Percentiles rank a stretch among this genome's conserved stretches.
Conservation (phyloP, 208 protist species). For the Leishmania turanica region DNA sequence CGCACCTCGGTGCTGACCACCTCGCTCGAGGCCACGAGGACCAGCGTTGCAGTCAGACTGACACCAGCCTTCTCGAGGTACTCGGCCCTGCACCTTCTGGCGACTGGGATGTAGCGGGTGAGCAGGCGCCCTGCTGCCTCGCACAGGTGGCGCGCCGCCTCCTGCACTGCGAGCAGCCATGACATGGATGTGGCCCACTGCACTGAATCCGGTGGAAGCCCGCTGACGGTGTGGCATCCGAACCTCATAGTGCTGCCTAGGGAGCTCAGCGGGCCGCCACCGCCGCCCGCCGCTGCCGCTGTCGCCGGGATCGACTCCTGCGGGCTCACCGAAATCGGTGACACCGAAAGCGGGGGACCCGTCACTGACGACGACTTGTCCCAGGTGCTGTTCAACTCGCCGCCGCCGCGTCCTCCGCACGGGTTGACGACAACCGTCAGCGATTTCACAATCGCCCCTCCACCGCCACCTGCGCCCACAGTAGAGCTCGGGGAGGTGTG, state of each 20-base stretch:
- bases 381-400: slow-evolving; percentile 1
- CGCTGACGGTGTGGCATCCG: not conserved
- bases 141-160: slow-evolving; percentile 54
- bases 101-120: slow-evolving; percentile 35
- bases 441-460: not conserved
- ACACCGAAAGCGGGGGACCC: not conserved
- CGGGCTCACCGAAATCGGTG: not conserved
- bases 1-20: slow-evolving; percentile 20
- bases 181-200: slow-evolving; percentile 19
- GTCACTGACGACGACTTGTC: not conserved
- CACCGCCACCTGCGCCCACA: not conserved
- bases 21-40: slow-evolving; percentile 48
- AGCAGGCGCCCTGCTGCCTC: slow-evolving; percentile 52
- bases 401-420: not conserved
- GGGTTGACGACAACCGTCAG: not conserved
- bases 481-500: not conserved
- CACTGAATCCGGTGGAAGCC: not conserved
- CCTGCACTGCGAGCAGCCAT: slow-evolving; percentile 40
- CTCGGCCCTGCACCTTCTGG: slow-evolving; percentile 8
- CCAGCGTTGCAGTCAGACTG: slow-evolving; percentile 55
- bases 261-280: slow-evolving; percentile 1
- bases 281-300: not conserved
- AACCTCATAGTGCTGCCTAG: slow-evolving; percentile 4
- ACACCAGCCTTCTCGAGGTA: slow-evolving; percentile 50
- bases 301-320: not conserved